These are phyloP conservation scores for Exophiala alcalophila DNA, from an alignment of 2,329 filamentous ascomycete species.

Conservation along the genomic window DNA sequence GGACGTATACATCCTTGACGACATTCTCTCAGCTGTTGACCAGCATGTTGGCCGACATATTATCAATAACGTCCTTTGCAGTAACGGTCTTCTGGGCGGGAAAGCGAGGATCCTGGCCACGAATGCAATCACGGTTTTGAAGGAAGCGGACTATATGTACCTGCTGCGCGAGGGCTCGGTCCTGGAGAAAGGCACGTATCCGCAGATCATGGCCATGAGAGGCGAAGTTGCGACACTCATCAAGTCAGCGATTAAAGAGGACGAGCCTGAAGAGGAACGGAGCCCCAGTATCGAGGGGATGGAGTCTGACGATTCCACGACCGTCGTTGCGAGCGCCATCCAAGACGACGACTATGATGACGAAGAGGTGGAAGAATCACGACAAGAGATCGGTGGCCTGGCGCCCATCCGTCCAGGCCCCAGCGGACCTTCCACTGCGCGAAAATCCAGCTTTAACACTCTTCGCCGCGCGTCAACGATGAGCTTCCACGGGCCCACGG, in stretches of 20 bases:
- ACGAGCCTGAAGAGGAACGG: constrained; percentile 37
- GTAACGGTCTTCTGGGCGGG: constrained; percentile 72
- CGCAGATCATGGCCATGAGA: constrained; percentile 89
- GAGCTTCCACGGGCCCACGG: constrained; percentile 80
- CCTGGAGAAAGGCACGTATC: constrained; percentile 83
- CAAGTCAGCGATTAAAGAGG: constrained; percentile 66
- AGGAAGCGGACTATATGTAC: constrained; percentile 84
- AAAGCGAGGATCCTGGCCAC: constrained; percentile 94
- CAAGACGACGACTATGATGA: constrained; percentile 51
- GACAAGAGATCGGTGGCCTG: constrained; percentile 72
- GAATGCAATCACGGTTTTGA: constrained; percentile 87
- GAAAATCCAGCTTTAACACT: constrained; percentile 68
- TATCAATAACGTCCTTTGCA: constrained; percentile 88
- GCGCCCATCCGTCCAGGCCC: constrained; percentile 65
- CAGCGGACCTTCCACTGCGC: constrained; percentile 48
- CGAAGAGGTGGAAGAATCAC: constrained; percentile 57
- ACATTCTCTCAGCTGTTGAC: constrained; percentile 94
- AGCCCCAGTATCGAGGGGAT: constrained; percentile 42
- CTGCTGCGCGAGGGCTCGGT: constrained; percentile 80
- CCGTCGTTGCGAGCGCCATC: constrained; percentile 51
- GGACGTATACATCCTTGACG: constrained; percentile 93
- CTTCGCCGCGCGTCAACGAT: constrained; percentile 86
- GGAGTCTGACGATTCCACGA: constrained; percentile 60
- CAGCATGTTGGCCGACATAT: constrained; percentile 94
- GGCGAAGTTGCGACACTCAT: constrained; percentile 83